These are phyloP conservation scores for Fusarium nematophilum DNA, from an alignment of 2,329 filamentous ascomycete species.

Conservation along the genomic window DNA sequence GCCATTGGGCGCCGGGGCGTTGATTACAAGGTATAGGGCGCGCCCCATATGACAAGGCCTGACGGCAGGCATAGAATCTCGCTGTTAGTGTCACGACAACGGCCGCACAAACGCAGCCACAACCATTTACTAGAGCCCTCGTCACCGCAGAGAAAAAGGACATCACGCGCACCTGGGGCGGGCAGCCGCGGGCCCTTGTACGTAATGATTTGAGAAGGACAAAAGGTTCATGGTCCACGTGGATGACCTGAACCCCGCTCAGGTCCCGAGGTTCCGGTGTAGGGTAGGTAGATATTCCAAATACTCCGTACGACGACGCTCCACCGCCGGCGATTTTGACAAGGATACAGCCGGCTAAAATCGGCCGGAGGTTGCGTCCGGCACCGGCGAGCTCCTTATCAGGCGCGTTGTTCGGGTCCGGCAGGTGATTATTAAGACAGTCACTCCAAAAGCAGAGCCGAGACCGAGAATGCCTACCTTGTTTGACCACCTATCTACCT, in stretches of 20 bases:
- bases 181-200: slow-evolving; percentile 4
- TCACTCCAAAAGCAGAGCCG: slow-evolving; percentile 1
- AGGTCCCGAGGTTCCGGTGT: slow-evolving; percentile 26
- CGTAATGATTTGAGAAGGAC: slow-evolving; percentile 24
- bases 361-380: slow-evolving; percentile 37
- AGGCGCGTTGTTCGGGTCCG: slow-evolving; percentile 29
- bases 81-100: neutral
- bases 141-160: too few species aligned
- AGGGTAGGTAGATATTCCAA: slow-evolving; percentile 29
- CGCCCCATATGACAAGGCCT: neutral
- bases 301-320: neutral
- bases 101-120: slow-evolving; percentile 6
- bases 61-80: neutral
- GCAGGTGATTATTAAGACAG: slow-evolving; percentile 29
- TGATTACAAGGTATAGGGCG: slow-evolving; percentile 34
- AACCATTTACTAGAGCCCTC: neutral
- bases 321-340: slow-evolving; percentile 6
- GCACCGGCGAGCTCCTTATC: slow-evolving; percentile 40
- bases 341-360: slow-evolving; percentile 43
- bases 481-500: neutral
- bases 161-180: slow-evolving; percentile 21
- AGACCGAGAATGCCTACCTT: slow-evolving; percentile 4
- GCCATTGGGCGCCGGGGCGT: too few species aligned
- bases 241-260: slow-evolving; percentile 30
- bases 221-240: slow-evolving; percentile 15